Percentiles rank a stretch among this genome's conserved stretches.
Evolutionary conservation across 148 eudicot species (phyloP).

Genomic region (Amaranthus cruentus): DNA sequence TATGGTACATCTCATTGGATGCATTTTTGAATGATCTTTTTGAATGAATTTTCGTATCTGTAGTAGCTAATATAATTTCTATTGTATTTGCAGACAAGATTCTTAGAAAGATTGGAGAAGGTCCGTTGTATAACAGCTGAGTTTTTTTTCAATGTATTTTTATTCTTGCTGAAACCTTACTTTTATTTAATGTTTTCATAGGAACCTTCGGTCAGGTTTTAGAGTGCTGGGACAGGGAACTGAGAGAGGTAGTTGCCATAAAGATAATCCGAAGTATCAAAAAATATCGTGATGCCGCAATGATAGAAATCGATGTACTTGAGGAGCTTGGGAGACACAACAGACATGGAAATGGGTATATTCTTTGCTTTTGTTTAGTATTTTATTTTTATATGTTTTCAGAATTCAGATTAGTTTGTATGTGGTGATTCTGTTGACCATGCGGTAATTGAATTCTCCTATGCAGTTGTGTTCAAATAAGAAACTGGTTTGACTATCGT

Average conservation of each 20-base stretch:
- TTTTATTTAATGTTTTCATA: conserved; percentile 20
- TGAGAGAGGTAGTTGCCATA: conserved; percentile 58
- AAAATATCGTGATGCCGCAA: conserved; percentile 96
- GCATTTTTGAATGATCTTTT: neutral
- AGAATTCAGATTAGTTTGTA: conserved; percentile 12
- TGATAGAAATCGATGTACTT: conserved; percentile 84
- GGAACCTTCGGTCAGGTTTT: conserved; percentile 81
- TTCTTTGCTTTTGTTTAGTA: conserved; percentile 6
- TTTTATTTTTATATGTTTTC: conserved; percentile 2
- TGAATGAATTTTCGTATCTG: neutral
- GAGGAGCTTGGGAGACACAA: conserved; percentile 86
- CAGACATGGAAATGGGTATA: conserved; percentile 69
- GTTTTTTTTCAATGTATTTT: neutral
- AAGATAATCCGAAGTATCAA: conserved; percentile 81
- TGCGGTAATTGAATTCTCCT: conserved; percentile 53
- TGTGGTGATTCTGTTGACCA: conserved; percentile 22
- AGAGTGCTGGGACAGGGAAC: conserved; percentile 75
- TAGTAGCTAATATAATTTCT: conserved; percentile 9
- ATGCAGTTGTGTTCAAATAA: conserved; percentile 99
- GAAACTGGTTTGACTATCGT: conserved; percentile 99
- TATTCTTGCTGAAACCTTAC: neutral
- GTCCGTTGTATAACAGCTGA: conserved; percentile 23
- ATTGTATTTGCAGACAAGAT: conserved; percentile 54
- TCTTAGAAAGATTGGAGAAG: conserved; percentile 76
- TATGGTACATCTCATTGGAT: neutral